Conservation (phyloP, 345 rosid species). For the Murraya paniculata region DNA sequence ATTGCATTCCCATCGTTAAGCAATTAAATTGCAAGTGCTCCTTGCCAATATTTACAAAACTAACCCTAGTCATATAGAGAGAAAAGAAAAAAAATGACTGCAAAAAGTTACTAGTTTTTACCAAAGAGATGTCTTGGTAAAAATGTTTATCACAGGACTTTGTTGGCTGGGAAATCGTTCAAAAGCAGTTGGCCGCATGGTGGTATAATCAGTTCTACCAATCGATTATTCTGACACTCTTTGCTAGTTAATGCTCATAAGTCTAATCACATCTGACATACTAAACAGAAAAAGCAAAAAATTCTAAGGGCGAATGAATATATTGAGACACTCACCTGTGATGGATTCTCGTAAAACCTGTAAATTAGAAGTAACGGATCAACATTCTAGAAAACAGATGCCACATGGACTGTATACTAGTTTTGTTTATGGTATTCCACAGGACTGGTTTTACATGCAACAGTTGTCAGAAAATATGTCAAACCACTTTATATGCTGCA, state of each 20-base stretch:
- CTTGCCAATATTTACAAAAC: not conserved
- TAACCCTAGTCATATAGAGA: not conserved
- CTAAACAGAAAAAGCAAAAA: not conserved
- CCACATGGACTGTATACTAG: not conserved
- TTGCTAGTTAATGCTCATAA: not conserved
- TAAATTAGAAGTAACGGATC: constrained; percentile 13
- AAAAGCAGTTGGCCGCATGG: not conserved
- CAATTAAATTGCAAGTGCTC: no score
- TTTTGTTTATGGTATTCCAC: not conserved
- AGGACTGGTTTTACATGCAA: not conserved
- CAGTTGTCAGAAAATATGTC: not conserved
- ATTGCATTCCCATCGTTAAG: not conserved
- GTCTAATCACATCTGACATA: not conserved
- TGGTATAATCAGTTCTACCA: not conserved
- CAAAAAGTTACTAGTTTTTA: not conserved
- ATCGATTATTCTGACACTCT: not conserved
- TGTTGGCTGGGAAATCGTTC: not conserved
- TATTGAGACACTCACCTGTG: constrained; percentile 48
- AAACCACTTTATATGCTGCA: constrained; percentile 4
- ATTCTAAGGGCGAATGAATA: constrained; percentile 1
- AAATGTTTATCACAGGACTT: not conserved
- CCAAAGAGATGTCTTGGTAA: not conserved
- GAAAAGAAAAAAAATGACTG: not conserved
- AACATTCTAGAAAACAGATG: constrained; percentile 11
- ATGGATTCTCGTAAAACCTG: constrained; percentile 83